These are phyloP conservation scores for Aspergillus sp. DNA, from an alignment of 2,329 filamentous ascomycete genomes.

Conservation along the genomic window DNA sequence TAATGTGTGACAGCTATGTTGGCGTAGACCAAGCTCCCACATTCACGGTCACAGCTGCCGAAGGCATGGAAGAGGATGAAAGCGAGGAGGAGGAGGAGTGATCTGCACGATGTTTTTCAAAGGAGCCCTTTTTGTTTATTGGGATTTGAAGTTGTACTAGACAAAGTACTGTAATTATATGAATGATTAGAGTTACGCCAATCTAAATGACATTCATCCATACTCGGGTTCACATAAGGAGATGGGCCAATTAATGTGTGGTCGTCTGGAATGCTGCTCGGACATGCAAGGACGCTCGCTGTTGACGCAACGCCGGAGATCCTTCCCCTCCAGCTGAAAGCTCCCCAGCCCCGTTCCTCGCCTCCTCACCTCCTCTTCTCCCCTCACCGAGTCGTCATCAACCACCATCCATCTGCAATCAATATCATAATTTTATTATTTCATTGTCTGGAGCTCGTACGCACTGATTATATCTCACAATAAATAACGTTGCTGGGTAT, in stretches of 20 bases:
- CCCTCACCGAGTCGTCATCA: constrained; percentile 6
- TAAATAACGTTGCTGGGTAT: neutral
- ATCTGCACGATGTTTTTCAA: constrained; percentile 5
- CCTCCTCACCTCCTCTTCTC: constrained; percentile 3
- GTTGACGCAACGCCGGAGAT: neutral
- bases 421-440: neutral
- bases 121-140: constrained; percentile 10
- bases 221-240: constrained; percentile 3
- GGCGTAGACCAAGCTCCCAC: constrained; percentile 94
- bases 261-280: neutral
- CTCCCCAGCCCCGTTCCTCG: neutral
- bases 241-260: neutral
- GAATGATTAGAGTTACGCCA: constrained; percentile 9
- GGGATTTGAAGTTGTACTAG: neutral
- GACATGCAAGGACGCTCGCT: neutral
- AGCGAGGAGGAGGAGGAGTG: constrained; percentile 70
- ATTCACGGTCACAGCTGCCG: constrained; percentile 80
- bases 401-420: neutral
- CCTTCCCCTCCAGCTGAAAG: neutral
- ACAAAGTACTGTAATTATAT: constrained; percentile 10
- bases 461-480: neutral
- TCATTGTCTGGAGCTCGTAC: neutral
- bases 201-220: constrained; percentile 4
- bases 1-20: constrained; percentile 97
- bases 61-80: constrained; percentile 93